A percentile compares a stretch with the other conserved stretches of the same genome.
Conservation (phyloP, 345 rosid genomes). For the Camelina hispida region DNA sequence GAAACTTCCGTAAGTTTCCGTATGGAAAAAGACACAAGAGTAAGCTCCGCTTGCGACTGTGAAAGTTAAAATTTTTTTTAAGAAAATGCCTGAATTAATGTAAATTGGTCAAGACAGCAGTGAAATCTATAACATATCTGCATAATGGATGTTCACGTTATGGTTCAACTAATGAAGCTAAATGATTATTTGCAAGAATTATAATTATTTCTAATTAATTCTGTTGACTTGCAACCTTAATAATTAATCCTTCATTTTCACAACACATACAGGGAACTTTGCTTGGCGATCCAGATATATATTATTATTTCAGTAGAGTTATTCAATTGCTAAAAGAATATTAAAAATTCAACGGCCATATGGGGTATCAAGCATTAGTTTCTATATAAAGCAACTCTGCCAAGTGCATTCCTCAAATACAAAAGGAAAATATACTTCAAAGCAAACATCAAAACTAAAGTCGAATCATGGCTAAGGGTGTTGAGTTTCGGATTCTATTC, state of each 20-base stretch:
- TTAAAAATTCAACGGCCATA: neutral
- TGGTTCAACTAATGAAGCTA: slow-evolving; percentile 40
- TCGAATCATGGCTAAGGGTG: slow-evolving; percentile 24
- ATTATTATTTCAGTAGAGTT: slow-evolving; percentile 6
- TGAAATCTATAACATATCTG: slow-evolving; percentile 5
- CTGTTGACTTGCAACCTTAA: slow-evolving; percentile 40
- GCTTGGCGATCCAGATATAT: slow-evolving; percentile 31
- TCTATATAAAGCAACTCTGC: slow-evolving; percentile 40
- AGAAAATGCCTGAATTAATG: neutral
- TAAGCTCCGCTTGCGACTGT: neutral
- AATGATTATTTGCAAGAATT: slow-evolving; percentile 26
- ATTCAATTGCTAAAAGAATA: neutral
- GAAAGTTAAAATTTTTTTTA: neutral
- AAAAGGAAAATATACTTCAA: slow-evolving; percentile 18
- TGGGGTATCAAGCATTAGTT: slow-evolving; percentile 16
- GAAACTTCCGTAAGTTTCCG: too few relatives aligned
- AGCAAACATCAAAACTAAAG: neutral
- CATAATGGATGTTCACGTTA: slow-evolving; percentile 41
- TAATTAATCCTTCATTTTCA: slow-evolving; percentile 43
- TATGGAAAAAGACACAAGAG: too few relatives aligned
- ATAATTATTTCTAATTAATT: slow-evolving; percentile 6
- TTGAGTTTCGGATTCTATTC: slow-evolving; percentile 8
- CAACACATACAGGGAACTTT: slow-evolving; percentile 41
- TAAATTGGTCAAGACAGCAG: slow-evolving; percentile 4
- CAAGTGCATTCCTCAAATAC: slow-evolving; percentile 29